These are phyloP conservation scores for Vicia villosa DNA, from an alignment of 306 rosid genomes.

Conservation along the genomic window DNA sequence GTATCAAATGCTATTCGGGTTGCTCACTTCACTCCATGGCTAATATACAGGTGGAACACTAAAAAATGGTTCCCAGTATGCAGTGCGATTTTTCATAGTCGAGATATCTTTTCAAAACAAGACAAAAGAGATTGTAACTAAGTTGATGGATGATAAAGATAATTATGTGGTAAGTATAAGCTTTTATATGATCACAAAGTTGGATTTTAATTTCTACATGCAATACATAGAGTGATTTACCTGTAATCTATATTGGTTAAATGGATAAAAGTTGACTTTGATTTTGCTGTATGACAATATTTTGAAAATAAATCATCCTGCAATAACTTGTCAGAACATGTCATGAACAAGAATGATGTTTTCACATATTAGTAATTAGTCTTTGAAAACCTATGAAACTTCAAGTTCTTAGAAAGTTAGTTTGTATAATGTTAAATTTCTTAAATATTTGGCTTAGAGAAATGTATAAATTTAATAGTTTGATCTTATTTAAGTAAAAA, in stretches of 20 bases:
- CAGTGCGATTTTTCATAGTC: constrained; percentile 3
- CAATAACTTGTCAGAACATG: no score
- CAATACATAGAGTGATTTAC: constrained; percentile 4
- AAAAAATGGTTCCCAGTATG: constrained; percentile 70
- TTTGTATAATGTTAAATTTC: no score
- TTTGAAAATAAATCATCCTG: no score
- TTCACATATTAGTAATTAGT: no score
- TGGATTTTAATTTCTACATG: not conserved
- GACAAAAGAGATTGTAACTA: constrained; percentile 36
- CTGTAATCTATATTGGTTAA: constrained; percentile 25
- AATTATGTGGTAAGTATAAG: constrained; percentile 38
- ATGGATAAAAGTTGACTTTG: constrained; percentile 5
- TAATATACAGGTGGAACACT: constrained; percentile 91
- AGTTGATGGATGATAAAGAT: not conserved
- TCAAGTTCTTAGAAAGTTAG: no score
- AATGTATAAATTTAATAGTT: no score
- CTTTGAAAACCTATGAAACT: no score
- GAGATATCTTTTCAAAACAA: constrained; percentile 37
- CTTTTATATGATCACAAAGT: constrained; percentile 16
- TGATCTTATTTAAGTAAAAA: no score
- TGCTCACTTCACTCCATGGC: constrained; percentile 77
- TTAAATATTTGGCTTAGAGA: no score
- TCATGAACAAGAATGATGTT: no score
- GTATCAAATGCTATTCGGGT: constrained; percentile 74
- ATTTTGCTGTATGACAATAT: no score